phyloP scores from a whole-genome alignment of 2,329 filamentous ascomycete species.

The Lasiodiplodia theobromae region DNA sequence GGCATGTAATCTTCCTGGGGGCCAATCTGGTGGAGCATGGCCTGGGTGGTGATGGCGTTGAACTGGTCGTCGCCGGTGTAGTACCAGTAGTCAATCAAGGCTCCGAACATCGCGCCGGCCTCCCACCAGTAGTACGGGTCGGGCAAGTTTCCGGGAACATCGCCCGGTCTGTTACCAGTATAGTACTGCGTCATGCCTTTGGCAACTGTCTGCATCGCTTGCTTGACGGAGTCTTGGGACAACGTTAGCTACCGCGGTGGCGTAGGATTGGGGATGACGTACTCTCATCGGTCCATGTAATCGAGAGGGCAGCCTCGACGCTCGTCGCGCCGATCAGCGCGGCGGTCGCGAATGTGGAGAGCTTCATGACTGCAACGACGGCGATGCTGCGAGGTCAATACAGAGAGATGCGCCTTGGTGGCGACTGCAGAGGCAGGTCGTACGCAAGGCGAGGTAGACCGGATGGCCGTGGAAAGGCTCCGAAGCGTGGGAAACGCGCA shows the following conservation, averaged over 20 bases:
- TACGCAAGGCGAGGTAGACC: neutral
- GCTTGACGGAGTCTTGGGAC: constrained; percentile 25
- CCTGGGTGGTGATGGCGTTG: constrained; percentile 53
- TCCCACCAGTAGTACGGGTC: constrained; percentile 55
- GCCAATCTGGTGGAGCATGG: constrained; percentile 77
- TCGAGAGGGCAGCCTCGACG: constrained; percentile 40
- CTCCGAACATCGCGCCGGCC: constrained; percentile 49
- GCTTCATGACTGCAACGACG: constrained; percentile 41
- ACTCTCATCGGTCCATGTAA: constrained; percentile 32
- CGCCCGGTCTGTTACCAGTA: constrained; percentile 27
- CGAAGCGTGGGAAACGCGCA: neutral
- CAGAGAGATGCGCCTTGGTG: constrained; percentile 7
- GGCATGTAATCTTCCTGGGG: constrained; percentile 75
- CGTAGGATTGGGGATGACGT: neutral
- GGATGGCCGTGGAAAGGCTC: neutral
- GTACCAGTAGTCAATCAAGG: constrained; percentile 52
- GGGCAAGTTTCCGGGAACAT: constrained; percentile 56
- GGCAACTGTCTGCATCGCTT: constrained; percentile 22
- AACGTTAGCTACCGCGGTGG: neutral
- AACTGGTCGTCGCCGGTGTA: constrained; percentile 51
- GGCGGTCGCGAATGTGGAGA: constrained; percentile 42
- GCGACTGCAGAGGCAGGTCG: neutral
- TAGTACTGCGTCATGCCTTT: constrained; percentile 29
- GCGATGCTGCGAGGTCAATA: neutral
- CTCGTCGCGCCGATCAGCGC: constrained; percentile 42